Conservation (phyloP, 805 yeast genomes). For the Starmera caribaea region DNA sequence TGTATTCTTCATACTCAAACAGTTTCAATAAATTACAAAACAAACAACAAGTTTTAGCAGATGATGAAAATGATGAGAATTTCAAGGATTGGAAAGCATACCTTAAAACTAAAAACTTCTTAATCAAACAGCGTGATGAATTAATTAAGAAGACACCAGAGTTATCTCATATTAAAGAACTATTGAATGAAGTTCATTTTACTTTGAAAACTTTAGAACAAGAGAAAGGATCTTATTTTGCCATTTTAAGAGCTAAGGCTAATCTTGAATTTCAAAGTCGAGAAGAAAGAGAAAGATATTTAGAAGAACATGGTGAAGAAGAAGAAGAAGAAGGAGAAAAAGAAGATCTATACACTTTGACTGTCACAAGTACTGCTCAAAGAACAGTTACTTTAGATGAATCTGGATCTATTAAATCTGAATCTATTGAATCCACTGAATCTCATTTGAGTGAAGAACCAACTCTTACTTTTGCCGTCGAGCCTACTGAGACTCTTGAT, state of each 20-base stretch:
- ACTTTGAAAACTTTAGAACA: slow-evolving; percentile 39
- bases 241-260: slow-evolving; percentile 47
- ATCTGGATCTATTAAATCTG: slow-evolving; percentile 3
- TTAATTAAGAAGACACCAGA: slow-evolving; percentile 28
- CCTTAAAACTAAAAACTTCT: slow-evolving; percentile 42
- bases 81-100: slow-evolving; percentile 56
- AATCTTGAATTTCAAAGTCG: slow-evolving; percentile 47
- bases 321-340: slow-evolving; percentile 37
- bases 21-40: slow-evolving; percentile 13
- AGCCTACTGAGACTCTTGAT: too few relatives aligned
- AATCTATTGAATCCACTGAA: not conserved
- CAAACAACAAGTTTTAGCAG: not conserved
- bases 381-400: slow-evolving; percentile 7
- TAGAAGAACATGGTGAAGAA: slow-evolving; percentile 13
- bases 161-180: slow-evolving; percentile 19
- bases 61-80: slow-evolving; percentile 20
- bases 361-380: slow-evolving; percentile 7
- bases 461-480: not conserved
- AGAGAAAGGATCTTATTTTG: slow-evolving; percentile 55
- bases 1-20: slow-evolving; percentile 22
- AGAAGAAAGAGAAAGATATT: slow-evolving; percentile 31
- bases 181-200: slow-evolving; percentile 25
- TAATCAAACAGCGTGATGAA: slow-evolving; percentile 46
- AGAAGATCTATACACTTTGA: slow-evolving; percentile 9
- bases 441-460: not conserved